Evolutionary conservation across 495 filamentous ascomycete genomes (phyloP).

Genomic region (Choiromyces venosus): DNA sequence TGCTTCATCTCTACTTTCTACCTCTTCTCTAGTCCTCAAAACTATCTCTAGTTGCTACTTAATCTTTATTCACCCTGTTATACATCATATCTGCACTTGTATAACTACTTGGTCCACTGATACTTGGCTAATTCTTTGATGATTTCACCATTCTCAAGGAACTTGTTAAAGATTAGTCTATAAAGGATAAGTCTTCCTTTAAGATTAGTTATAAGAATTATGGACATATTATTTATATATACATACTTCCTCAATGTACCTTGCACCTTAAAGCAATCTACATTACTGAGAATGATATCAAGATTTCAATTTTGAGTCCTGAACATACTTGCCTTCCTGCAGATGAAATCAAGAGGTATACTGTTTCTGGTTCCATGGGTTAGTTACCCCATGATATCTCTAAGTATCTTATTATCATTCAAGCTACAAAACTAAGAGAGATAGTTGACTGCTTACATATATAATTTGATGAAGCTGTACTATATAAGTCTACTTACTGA

Average conservation of each 20-base stretch:
- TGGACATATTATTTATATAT: background rate
- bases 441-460: conserved; percentile 7
- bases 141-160: too few species aligned
- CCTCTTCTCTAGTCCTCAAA: too few species aligned
- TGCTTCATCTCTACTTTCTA: too few species aligned
- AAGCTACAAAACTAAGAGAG: conserved; percentile 4
- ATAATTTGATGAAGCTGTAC: background rate
- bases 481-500: background rate
- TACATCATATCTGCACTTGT: too few species aligned
- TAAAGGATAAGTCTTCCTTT: conserved; percentile 2
- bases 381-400: background rate
- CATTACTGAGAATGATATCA: background rate
- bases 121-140: too few species aligned
- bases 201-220: background rate
- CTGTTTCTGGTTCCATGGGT: background rate
- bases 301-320: too few species aligned
- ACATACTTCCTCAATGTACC: background rate
- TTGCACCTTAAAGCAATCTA: conserved; percentile 5
- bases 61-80: too few species aligned
- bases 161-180: conserved; percentile 4
- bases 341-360: background rate
- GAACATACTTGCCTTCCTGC: background rate
- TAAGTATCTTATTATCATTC: conserved; percentile 9
- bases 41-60: too few species aligned
- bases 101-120: too few species aligned